phyloP scores from a whole-genome alignment of 164 flowering plant genomes.

The Saururus chinensis region DNA sequence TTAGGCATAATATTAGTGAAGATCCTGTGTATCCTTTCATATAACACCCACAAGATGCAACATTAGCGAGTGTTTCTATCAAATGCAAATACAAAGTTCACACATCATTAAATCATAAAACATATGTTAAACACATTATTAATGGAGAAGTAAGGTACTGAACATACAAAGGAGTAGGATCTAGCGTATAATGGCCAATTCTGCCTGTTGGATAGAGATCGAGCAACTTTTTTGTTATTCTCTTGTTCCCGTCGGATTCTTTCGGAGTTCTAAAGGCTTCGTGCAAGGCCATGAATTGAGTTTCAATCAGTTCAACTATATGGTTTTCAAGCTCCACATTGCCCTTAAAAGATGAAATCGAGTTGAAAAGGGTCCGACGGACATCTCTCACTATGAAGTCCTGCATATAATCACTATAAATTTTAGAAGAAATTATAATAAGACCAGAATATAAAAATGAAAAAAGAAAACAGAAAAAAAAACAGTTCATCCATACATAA shows the following conservation, averaged over 20 bases:
- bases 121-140: too few species aligned
- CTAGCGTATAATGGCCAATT: conserved; percentile 71
- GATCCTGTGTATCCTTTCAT: too few species aligned
- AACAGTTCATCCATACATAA: neutral
- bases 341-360: conserved; percentile 43
- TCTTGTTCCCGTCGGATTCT: conserved; percentile 21
- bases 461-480: neutral
- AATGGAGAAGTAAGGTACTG: neutral
- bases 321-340: conserved; percentile 33
- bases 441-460: neutral
- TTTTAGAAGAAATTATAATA: neutral
- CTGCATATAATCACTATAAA: too few species aligned
- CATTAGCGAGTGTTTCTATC: too few species aligned
- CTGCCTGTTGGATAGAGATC: conserved; percentile 66
- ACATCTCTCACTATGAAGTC: conserved; percentile 54
- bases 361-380: conserved; percentile 36
- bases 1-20: too few species aligned
- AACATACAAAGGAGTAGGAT: conserved; percentile 18
- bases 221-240: conserved; percentile 42
- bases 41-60: too few species aligned
- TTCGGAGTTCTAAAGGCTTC: conserved; percentile 34
- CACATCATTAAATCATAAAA: too few species aligned
- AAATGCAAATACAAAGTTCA: too few species aligned
- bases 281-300: conserved; percentile 30
- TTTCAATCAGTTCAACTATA: conserved; percentile 31